phyloP scores from a whole-genome alignment of 441 rosid genomes.

The Omphalea diandra region DNA sequence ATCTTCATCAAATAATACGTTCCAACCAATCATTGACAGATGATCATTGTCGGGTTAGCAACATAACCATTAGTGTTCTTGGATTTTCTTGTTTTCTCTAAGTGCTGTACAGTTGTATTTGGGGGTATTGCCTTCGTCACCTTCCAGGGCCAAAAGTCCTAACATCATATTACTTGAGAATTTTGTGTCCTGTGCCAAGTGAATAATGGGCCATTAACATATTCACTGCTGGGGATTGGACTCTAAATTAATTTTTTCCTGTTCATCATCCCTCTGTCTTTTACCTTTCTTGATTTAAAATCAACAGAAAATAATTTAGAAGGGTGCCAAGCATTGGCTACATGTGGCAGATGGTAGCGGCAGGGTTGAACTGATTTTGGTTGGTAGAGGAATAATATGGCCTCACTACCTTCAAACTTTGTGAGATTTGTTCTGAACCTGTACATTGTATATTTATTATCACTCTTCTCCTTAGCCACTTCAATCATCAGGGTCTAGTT shows the following conservation, averaged over 20 bases:
- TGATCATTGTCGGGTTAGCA: constrained; percentile 80
- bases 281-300: neutral
- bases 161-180: neutral
- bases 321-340: neutral
- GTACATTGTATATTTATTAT: too few species aligned
- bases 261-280: neutral
- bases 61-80: constrained; percentile 2
- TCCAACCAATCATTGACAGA: constrained; percentile 68
- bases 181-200: neutral
- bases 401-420: neutral
- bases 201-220: neutral
- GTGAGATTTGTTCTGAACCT: neutral
- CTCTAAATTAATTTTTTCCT: neutral
- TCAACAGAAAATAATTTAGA: neutral
- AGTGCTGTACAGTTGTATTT: neutral
- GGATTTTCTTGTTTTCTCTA: neutral
- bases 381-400: neutral
- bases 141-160: neutral
- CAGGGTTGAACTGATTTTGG: neutral
- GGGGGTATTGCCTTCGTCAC: neutral
- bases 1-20: constrained; percentile 79
- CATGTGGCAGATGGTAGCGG: neutral
- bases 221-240: neutral
- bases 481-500: neutral
- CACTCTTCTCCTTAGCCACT: neutral